phyloP scores from a whole-genome alignment of 345 rosid species.

The Turritis glabra region DNA sequence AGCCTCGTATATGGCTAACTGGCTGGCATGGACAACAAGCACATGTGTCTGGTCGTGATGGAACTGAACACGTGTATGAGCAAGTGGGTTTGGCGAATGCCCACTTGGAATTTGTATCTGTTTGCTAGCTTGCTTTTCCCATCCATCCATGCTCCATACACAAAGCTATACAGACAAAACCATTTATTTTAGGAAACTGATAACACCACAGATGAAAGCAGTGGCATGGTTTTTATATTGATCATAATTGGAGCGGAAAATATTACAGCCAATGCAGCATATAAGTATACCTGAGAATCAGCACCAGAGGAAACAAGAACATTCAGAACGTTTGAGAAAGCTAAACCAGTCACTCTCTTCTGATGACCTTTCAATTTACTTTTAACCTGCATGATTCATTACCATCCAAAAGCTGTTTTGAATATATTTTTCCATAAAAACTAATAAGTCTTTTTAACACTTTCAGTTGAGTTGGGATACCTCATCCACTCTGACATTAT shows the following conservation, averaged over 20 bases:
- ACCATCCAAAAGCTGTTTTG: slow-evolving; percentile 9
- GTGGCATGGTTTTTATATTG: neutral
- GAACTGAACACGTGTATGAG: slow-evolving; percentile 49
- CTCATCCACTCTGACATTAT: slow-evolving; percentile 85
- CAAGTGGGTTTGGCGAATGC: slow-evolving; percentile 39
- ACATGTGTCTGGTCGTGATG: slow-evolving; percentile 46
- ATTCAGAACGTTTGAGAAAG: slow-evolving; percentile 68
- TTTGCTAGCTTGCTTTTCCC: slow-evolving; percentile 63
- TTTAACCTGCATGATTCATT: slow-evolving; percentile 54
- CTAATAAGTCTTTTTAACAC: neutral
- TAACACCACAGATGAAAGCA: neutral
- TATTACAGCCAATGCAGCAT: slow-evolving; percentile 5
- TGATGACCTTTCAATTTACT: slow-evolving; percentile 80
- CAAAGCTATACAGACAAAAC: slow-evolving; percentile 49
- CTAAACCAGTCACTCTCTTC: slow-evolving; percentile 78
- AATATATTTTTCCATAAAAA: slow-evolving; percentile 9
- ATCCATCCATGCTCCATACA: slow-evolving; percentile 75
- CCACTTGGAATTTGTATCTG: slow-evolving; percentile 43
- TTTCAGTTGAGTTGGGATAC: slow-evolving; percentile 35
- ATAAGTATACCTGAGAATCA: slow-evolving; percentile 67
- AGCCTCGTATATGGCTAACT: slow-evolving; percentile 45
- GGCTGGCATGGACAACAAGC: slow-evolving; percentile 46
- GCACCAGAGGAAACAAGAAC: slow-evolving; percentile 84
- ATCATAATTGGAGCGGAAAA: neutral
- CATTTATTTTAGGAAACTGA: neutral